phyloP scores from a whole-genome alignment of 805 yeast species.

The Pichia thaimueangensis region DNA sequence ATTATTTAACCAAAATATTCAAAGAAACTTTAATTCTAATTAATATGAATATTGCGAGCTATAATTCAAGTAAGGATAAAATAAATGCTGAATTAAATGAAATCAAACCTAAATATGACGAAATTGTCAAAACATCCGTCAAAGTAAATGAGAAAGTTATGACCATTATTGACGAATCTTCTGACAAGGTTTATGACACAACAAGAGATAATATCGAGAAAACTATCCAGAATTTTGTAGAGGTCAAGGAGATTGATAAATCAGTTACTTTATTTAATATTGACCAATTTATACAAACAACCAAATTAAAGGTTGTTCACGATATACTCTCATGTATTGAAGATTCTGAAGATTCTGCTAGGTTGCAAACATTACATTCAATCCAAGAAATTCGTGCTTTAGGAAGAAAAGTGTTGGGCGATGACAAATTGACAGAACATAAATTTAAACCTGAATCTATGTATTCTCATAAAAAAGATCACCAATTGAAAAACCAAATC shows the following conservation, averaged over 20 bases:
- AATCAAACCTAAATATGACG: slow-evolving; percentile 60
- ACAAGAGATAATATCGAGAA: slow-evolving; percentile 50
- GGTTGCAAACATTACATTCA: slow-evolving; percentile 47
- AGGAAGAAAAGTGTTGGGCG: slow-evolving; percentile 63
- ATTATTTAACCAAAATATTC: slow-evolving; percentile 66
- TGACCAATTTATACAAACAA: slow-evolving; percentile 61
- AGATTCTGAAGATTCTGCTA: slow-evolving; percentile 64
- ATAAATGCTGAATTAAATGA: slow-evolving; percentile 44
- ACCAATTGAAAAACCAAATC: slow-evolving; percentile 53
- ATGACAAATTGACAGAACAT: slow-evolving; percentile 42
- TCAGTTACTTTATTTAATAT: slow-evolving; percentile 35
- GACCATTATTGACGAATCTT: slow-evolving; percentile 52
- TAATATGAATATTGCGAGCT: slow-evolving; percentile 51
- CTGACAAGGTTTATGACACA: slow-evolving; percentile 51
- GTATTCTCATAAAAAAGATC: slow-evolving; percentile 75
- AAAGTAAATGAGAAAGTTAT: slow-evolving; percentile 55
- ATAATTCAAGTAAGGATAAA: slow-evolving; percentile 42
- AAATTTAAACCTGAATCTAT: slow-evolving; percentile 67
- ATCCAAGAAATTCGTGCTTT: slow-evolving; percentile 56
- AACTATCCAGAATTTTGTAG: slow-evolving; percentile 33
- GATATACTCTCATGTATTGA: slow-evolving; percentile 59
- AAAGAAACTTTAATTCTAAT: slow-evolving; percentile 59
- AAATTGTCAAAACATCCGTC: slow-evolving; percentile 44
- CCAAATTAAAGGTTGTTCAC: slow-evolving; percentile 62
- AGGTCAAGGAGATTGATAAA: slow-evolving; percentile 54